phyloP scores from a whole-genome alignment of 1,139 yeast species.

The Zhuliangozyma parablackwelliae region DNA sequence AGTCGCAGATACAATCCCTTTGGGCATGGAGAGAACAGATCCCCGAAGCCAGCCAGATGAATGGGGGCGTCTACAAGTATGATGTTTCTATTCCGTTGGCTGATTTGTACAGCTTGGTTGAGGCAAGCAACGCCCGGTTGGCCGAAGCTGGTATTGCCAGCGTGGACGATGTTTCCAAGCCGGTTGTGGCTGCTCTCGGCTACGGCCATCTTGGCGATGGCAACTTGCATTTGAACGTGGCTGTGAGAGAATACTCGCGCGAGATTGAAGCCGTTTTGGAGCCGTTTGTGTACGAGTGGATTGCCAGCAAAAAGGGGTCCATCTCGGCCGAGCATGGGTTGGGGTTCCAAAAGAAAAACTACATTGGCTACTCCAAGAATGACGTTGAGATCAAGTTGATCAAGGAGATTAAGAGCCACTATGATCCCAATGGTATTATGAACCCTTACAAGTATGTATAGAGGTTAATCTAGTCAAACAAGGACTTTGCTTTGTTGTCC shows the following conservation, averaged over 20 bases:
- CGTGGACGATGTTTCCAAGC: conserved; percentile 57
- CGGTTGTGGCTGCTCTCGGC: conserved; percentile 85
- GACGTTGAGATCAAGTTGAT: conserved; percentile 65
- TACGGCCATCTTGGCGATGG: conserved; percentile 98
- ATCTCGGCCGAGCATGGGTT: conserved; percentile 96
- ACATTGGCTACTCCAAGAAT: conserved; percentile 77
- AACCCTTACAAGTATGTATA: conserved; percentile 87
- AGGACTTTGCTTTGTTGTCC: conserved; percentile 29
- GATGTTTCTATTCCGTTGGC: conserved; percentile 87
- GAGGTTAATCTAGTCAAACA: conserved; percentile 16
- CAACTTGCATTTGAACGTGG: conserved; percentile 85
- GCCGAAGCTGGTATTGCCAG: conserved; percentile 57
- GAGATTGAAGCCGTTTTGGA: conserved; percentile 74
- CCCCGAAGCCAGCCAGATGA: conserved; percentile 81
- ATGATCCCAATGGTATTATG: conserved; percentile 85
- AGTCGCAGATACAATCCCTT: conserved; percentile 71
- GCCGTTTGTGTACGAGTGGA: conserved; percentile 93
- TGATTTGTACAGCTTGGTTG: conserved; percentile 76
- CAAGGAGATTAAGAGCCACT: conserved; percentile 69
- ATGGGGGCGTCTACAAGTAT: conserved; percentile 94
- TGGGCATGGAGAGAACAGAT: conserved; percentile 96
- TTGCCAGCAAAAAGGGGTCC: conserved; percentile 69
- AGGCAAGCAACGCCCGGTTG: conserved; percentile 61
- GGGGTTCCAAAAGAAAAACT: conserved; percentile 92
- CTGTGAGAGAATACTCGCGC: conserved; percentile 79